phyloP scores from a whole-genome alignment of 2,329 filamentous ascomycete species.

The Aureobasidium pullulans region DNA sequence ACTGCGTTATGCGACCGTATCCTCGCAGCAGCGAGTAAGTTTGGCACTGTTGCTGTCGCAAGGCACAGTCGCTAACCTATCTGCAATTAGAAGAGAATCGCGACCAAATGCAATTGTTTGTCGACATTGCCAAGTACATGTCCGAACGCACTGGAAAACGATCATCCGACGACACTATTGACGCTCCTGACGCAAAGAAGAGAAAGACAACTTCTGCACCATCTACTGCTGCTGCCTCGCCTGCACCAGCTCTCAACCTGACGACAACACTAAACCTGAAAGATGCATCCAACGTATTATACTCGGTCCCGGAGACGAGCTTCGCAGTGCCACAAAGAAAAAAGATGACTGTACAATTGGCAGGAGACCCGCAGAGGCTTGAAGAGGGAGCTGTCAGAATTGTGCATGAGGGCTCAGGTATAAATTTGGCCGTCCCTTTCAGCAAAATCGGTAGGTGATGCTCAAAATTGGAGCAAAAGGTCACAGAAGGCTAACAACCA shows the following conservation, averaged over 20 bases:
- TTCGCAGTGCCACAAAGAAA: conserved; percentile 57
- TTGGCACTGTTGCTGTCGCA: not conserved
- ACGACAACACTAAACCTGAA: conserved; percentile 16
- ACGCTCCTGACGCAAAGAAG: conserved; percentile 4
- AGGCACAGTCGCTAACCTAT: not conserved
- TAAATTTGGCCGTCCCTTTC: conserved; percentile 48
- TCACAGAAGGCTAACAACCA: not conserved
- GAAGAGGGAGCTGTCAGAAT: conserved; percentile 35
- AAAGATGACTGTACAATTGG: conserved; percentile 55
- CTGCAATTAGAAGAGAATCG: conserved; percentile 13
- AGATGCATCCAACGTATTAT: conserved; percentile 20
- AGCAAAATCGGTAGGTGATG: conserved; percentile 37
- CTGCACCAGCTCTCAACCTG: not conserved
- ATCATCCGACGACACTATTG: not conserved
- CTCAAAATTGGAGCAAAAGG: not conserved
- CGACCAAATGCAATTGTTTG: conserved; percentile 32
- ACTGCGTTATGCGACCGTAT: conserved; percentile 16
- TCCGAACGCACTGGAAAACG: conserved; percentile 20
- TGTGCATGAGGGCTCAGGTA: conserved; percentile 34
- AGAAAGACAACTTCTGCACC: not conserved
- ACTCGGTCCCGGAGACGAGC: conserved; percentile 43
- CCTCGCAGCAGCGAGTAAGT: conserved; percentile 16
- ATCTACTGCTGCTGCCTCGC: not conserved
- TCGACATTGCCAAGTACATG: conserved; percentile 43
- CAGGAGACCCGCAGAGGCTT: conserved; percentile 24